Conservation (phyloP, 2,329 filamentous ascomycete genomes). For the Botryotinia globosa region DNA sequence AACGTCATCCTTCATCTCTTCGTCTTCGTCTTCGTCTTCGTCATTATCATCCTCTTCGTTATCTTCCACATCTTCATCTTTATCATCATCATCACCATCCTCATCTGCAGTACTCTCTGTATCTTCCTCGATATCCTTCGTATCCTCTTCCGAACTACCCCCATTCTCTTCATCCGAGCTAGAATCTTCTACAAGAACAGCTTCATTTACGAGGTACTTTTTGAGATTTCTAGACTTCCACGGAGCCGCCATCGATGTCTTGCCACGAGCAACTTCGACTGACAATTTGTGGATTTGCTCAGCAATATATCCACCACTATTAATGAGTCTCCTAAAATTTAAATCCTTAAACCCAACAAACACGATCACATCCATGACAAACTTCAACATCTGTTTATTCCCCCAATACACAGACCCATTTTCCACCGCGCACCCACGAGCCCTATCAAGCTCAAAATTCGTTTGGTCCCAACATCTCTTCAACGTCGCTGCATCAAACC, state of each 20-base stretch:
- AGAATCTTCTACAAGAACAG: background rate
- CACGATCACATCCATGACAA: constrained; percentile 18
- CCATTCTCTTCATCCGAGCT: background rate
- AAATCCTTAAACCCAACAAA: background rate
- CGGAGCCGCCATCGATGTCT: background rate
- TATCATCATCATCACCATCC: constrained; percentile 59
- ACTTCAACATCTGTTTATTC: constrained; percentile 19
- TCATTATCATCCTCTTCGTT: background rate
- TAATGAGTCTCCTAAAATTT: background rate
- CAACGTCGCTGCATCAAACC: background rate
- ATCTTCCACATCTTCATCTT: constrained; percentile 46
- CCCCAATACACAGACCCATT: background rate
- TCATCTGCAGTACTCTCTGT: constrained; percentile 65
- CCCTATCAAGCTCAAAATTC: background rate
- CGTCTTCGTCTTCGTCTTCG: constrained; percentile 41
- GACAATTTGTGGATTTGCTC: background rate
- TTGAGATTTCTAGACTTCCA: background rate
- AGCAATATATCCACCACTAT: background rate
- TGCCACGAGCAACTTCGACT: background rate
- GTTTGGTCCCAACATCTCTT: background rate
- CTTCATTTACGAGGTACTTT: constrained; percentile 1
- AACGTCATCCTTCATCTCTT: constrained; percentile 50
- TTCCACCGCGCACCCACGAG: background rate
- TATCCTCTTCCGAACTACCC: background rate
- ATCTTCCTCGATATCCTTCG: background rate